Conservation (phyloP, 2,329 filamentous ascomycete species). For the Aplosporella prunicola region DNA sequence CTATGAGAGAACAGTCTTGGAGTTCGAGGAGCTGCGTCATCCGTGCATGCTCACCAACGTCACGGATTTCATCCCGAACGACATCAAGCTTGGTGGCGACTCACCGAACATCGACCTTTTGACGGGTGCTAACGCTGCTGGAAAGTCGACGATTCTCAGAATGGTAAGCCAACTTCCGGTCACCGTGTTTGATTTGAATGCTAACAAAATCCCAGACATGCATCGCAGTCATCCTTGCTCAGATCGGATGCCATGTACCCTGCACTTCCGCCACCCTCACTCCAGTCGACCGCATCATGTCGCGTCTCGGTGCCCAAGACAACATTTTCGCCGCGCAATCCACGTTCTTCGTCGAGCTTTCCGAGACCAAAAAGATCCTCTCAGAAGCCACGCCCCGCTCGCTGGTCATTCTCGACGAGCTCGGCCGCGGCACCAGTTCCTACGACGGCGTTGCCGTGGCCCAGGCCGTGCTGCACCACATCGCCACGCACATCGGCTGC, state of each 20-base stretch:
- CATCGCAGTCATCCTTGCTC: slow-evolving; percentile 92
- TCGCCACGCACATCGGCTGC: slow-evolving; percentile 86
- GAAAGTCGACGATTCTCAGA: slow-evolving; percentile 89
- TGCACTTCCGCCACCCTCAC: slow-evolving; percentile 74
- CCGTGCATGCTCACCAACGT: slow-evolving; percentile 88
- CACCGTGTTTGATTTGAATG: slow-evolving; percentile 5
- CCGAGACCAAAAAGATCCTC: slow-evolving; percentile 96
- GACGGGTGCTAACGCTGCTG: slow-evolving; percentile 92
- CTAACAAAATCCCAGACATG: slow-evolving; percentile 56
- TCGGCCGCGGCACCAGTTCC: slow-evolving; percentile 86
- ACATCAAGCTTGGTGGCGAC: slow-evolving; percentile 75
- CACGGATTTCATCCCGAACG: slow-evolving; percentile 92
- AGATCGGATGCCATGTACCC: slow-evolving; percentile 88
- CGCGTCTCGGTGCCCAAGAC: slow-evolving; percentile 90
- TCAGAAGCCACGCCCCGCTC: slow-evolving; percentile 88
- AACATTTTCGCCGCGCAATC: slow-evolving; percentile 98
- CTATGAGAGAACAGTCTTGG: slow-evolving; percentile 72
- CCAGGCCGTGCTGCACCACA: slow-evolving; percentile 92
- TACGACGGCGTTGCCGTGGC: slow-evolving; percentile 96
- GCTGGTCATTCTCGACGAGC: slow-evolving; percentile 91
- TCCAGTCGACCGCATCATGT: slow-evolving; percentile 96
- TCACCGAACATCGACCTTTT: slow-evolving; percentile 78
- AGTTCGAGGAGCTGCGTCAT: slow-evolving; percentile 86
- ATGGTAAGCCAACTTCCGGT: slow-evolving; percentile 56
- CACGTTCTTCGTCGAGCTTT: slow-evolving; percentile 95